Evolutionary conservation across 176 grass and related monocot species (phyloP), one percentile per base, ranked within the genome.

Genomic region (Urochloa ruziziensis): DNA sequence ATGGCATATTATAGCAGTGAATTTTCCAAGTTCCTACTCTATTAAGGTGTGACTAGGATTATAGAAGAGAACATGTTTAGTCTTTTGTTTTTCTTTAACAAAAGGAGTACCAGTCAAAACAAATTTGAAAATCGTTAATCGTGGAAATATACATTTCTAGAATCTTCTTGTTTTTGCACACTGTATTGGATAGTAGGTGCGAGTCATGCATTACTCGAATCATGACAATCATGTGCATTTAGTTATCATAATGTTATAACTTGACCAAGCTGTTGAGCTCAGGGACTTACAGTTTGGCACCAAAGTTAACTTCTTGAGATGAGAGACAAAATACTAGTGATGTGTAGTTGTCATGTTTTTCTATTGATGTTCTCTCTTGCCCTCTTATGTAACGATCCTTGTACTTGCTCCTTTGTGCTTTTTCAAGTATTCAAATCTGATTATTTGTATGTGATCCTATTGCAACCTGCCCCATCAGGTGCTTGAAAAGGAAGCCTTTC

Each of bases 401-500:
- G 44, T 11, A 51, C 1, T 29, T 8, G 17, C 33, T 33, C 23
- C 24, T 24, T 49, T 78, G 17, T 62, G 74, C 28, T 18, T 57
- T 60, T 89, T 80, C 34, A 39, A 29, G 3, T 40, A 25, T 37
- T 32, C 46, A 17, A 67, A 32, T 17, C 60, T 74, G 13, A 59
- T 29, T 3, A 28, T 67, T 40, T 35, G 36, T 77, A 30, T 39
- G 28, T 82, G 51, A 82, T 51, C 37, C 9, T 75, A 4, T 21
- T 74, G 34, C 29, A 9, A 65, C 74, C 10, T 77, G 18, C 33
- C 27, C 19, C 70, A 83, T 79, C 39, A 98, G 96, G 93, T 98
- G 19, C 93, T 98, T 80, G 89, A 90, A 53, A 98, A 95, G 61
- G 89, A 89, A 83, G 67, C 93, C 58, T 98, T 98, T 78, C 85